phyloP scores from a whole-genome alignment of 1,284 basidiomycete genomes.

The Butyriboletus appendiculatus region DNA sequence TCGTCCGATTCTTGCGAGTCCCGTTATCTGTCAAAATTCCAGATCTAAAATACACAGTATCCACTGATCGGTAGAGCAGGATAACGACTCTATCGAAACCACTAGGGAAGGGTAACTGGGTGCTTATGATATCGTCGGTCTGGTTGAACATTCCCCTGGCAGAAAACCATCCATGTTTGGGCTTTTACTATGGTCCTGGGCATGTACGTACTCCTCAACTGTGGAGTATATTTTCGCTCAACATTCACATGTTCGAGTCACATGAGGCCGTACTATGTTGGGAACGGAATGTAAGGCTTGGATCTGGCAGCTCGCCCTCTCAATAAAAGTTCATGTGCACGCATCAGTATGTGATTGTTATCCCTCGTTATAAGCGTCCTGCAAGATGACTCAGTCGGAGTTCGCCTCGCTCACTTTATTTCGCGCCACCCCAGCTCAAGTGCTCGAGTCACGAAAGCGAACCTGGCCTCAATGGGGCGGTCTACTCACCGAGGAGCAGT shows the following conservation, averaged over 20 bases:
- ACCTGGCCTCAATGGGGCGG: constrained; percentile 39
- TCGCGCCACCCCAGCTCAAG: constrained; percentile 23
- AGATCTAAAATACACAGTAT: too few species aligned
- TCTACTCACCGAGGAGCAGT: constrained; percentile 37
- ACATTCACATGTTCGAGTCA: too few species aligned
- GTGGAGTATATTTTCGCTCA: background rate
- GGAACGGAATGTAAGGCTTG: background rate
- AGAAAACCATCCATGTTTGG: too few species aligned
- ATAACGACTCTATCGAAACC: too few species aligned
- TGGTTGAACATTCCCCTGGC: too few species aligned
- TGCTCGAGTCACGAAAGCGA: constrained; percentile 35
- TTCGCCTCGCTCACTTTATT: constrained; percentile 24
- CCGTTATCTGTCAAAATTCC: too few species aligned
- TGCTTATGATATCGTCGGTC: too few species aligned
- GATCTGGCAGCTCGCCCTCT: background rate
- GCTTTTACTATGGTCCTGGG: too few species aligned
- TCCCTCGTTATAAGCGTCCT: background rate
- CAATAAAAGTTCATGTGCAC: background rate
- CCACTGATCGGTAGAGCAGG: too few species aligned
- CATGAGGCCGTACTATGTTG: background rate
- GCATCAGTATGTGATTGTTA: background rate
- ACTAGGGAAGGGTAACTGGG: too few species aligned
- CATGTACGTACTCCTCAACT: background rate
- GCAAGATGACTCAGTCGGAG: constrained; percentile 8
- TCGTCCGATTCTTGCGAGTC: too few species aligned